Conservation (phyloP, 1,284 basidiomycete species). For the Wallemia hederae region DNA sequence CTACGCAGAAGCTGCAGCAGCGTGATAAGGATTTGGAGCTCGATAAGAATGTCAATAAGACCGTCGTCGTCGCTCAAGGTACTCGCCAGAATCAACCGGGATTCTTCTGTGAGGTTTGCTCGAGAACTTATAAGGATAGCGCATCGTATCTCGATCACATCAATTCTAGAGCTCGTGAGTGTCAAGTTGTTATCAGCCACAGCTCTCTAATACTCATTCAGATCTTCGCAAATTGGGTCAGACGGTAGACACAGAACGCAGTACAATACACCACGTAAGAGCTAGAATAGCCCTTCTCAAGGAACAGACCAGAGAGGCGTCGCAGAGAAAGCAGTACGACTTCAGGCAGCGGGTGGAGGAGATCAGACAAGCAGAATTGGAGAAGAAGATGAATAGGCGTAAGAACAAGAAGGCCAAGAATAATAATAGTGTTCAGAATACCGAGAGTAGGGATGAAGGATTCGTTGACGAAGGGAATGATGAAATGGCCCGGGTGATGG, state of each 20-base stretch:
- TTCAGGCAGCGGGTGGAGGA: conserved; percentile 66
- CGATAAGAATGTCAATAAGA: conserved; percentile 72
- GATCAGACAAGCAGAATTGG: conserved; percentile 39
- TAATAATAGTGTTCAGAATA: conserved; percentile 3
- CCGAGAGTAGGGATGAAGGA: conserved; percentile 6
- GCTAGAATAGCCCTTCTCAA: conserved; percentile 62
- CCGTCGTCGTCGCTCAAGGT: conserved; percentile 58
- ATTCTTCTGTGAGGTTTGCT: conserved; percentile 26
- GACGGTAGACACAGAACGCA: conserved; percentile 64
- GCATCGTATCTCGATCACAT: conserved; percentile 48
- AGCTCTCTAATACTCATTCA: too few species aligned
- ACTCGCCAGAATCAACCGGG: conserved; percentile 51
- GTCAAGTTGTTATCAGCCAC: neutral
- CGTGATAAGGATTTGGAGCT: conserved; percentile 52
- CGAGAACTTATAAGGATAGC: conserved; percentile 17
- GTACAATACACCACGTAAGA: conserved; percentile 70
- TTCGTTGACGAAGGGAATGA: conserved; percentile 10
- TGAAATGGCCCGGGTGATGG: conserved; percentile 64
- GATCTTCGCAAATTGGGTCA: conserved; percentile 79
- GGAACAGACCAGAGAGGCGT: conserved; percentile 48
- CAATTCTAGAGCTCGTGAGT: conserved; percentile 71
- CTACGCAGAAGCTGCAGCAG: conserved; percentile 62
- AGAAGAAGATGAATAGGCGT: conserved; percentile 22
- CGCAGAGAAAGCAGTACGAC: conserved; percentile 61
- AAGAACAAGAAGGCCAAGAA: conserved; percentile 15